phyloP scores from a whole-genome alignment of 2,329 filamentous ascomycete genomes.

The Escovopsis sp. region DNA sequence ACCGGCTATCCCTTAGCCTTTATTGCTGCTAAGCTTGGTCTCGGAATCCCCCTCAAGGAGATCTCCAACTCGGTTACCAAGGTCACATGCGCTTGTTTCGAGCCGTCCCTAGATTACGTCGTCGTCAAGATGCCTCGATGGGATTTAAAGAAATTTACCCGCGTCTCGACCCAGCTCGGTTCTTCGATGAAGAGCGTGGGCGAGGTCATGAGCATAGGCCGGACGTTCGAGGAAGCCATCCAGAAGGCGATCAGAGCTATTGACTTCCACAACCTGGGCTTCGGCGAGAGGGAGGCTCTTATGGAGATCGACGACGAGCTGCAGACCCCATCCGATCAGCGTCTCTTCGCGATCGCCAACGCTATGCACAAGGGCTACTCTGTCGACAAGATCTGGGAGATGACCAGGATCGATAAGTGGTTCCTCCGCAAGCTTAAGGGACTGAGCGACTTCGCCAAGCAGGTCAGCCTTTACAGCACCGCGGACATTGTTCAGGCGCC shows the following conservation, averaged over 20 bases:
- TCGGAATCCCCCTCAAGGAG: constrained; percentile 89
- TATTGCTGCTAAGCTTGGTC: constrained; percentile 89
- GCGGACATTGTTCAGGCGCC: constrained; percentile 49
- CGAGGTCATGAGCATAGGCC: constrained; percentile 95
- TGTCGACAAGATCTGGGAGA: constrained; percentile 93
- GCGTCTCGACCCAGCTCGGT: constrained; percentile 86
- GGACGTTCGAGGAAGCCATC: constrained; percentile 95
- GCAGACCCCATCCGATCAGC: constrained; percentile 93
- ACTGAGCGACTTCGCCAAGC: constrained; percentile 74
- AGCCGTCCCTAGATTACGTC: constrained; percentile 93
- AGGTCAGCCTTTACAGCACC: constrained; percentile 51
- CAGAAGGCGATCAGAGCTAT: constrained; percentile 95
- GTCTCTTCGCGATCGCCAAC: constrained; percentile 93
- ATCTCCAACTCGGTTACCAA: constrained; percentile 94
- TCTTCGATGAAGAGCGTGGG: constrained; percentile 99
- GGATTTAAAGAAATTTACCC: constrained; percentile 98
- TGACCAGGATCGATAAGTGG: constrained; percentile 99
- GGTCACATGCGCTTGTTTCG: constrained; percentile 92
- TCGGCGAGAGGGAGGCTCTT: constrained; percentile 77
- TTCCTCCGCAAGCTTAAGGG: constrained; percentile 87
- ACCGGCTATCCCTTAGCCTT: constrained; percentile 94
- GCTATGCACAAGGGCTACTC: constrained; percentile 90
- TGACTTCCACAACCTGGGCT: constrained; percentile 89
- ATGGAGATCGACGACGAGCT: constrained; percentile 95
- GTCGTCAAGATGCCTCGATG: constrained; percentile 98